A percentile compares a stretch with the other conserved stretches of the same genome.
phyloP scores from a whole-genome alignment of 148 eudicot genomes.

The Oxyria digyna region DNA sequence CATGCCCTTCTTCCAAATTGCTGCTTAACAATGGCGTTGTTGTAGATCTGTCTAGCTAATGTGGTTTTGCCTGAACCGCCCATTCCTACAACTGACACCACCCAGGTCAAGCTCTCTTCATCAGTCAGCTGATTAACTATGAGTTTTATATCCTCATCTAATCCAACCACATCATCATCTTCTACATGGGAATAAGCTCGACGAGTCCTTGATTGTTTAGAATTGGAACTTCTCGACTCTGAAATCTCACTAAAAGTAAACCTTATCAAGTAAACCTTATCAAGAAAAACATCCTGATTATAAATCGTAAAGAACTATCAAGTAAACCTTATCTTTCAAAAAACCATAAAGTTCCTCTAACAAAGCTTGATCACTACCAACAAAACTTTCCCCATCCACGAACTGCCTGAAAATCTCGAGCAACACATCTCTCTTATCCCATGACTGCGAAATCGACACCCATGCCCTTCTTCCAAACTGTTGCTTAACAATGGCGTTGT shows the following conservation, averaged over 20 bases:
- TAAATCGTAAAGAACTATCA: slow-evolving; percentile 21
- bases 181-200: background rate
- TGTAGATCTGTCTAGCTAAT: slow-evolving; percentile 14
- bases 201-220: background rate
- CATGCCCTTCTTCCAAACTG: slow-evolving; percentile 14
- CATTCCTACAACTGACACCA: slow-evolving; percentile 21
- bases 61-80: slow-evolving; percentile 29
- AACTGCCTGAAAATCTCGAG: slow-evolving; percentile 12
- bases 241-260: background rate
- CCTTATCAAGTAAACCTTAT: no score
- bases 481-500: slow-evolving; percentile 3
- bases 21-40: slow-evolving; percentile 3
- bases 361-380: background rate
- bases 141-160: background rate
- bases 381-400: background rate
- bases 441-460: slow-evolving; percentile 12
- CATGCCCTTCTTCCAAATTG: slow-evolving; percentile 13
- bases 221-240: background rate
- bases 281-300: background rate
- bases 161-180: background rate
- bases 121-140: background rate
- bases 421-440: slow-evolving; percentile 4
- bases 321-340: slow-evolving; percentile 8
- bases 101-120: background rate
- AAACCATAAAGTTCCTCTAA: background rate